Conservation (phyloP, 257 asterid species). For the Solanum neorickii region DNA sequence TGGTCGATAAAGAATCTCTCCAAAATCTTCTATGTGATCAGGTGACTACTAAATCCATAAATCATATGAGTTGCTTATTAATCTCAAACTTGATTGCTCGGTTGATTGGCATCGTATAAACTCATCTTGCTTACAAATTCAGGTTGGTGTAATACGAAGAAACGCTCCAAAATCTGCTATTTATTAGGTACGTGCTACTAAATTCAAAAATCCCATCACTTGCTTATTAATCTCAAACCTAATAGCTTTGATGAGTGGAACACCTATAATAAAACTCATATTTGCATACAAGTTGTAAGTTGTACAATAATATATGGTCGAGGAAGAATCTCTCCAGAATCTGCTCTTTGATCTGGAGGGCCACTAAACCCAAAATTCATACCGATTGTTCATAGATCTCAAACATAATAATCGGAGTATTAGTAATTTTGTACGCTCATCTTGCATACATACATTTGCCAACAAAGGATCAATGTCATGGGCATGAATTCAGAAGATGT, state of each 20-base stretch:
- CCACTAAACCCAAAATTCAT: background rate
- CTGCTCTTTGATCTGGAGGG: background rate
- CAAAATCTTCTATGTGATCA: background rate
- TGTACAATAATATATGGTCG: background rate
- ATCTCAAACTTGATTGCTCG: background rate
- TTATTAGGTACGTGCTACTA: background rate
- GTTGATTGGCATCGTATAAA: background rate
- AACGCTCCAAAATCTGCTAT: background rate
- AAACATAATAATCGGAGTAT: background rate
- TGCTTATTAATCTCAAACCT: background rate
- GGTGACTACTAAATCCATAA: background rate
- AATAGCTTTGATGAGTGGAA: background rate
- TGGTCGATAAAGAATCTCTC: background rate
- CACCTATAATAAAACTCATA: background rate
- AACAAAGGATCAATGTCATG: background rate
- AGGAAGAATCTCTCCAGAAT: background rate
- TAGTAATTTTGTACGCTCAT: background rate
- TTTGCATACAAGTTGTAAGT: background rate
- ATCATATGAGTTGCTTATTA: background rate
- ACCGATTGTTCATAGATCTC: background rate
- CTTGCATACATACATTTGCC: background rate
- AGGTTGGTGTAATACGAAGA: background rate
- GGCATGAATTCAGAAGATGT: background rate
- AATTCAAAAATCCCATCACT: background rate
- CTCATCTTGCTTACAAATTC: background rate